Percentiles rank a stretch among this genome's conserved stretches.
Evolutionary conservation across 768 basidiomycete species (phyloP).

Genomic region (Macrocybe gigantea): DNA sequence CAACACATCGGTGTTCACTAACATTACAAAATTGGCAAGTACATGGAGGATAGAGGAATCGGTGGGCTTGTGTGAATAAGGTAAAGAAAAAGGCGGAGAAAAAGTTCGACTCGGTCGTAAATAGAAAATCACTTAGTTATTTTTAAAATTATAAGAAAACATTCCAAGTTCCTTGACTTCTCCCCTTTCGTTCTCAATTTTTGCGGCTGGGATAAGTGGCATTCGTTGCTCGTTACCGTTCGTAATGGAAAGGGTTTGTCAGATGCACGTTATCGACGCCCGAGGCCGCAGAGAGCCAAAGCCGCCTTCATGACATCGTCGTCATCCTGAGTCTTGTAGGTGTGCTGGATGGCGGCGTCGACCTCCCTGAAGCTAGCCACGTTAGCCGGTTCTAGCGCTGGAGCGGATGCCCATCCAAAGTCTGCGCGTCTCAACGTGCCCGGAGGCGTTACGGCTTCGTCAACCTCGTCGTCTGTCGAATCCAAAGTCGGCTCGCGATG

Average conservation of each 20-base stretch:
- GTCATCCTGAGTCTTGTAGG: constrained; percentile 22
- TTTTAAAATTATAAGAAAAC: not conserved
- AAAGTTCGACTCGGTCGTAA: not conserved
- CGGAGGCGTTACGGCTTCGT: constrained; percentile 61
- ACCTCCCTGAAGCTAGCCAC: not conserved
- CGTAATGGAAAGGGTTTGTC: too few relatives aligned
- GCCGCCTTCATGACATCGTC: constrained; percentile 71
- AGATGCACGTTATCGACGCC: constrained; percentile 17
- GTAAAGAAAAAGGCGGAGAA: not conserved
- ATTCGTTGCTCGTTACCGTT: too few relatives aligned
- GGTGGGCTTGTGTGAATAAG: not conserved
- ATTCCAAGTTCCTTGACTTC: not conserved
- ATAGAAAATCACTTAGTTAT: not conserved
- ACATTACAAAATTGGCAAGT: too few relatives aligned
- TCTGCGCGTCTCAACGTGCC: constrained; percentile 43
- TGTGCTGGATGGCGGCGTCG: constrained; percentile 1
- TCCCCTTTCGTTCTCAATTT: too few relatives aligned
- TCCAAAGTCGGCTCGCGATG: constrained; percentile 17
- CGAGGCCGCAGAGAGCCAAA: constrained; percentile 57
- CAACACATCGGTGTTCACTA: too few relatives aligned
- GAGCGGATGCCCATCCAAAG: constrained; percentile 25
- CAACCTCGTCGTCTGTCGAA: constrained; percentile 59
- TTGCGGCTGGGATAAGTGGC: too few relatives aligned
- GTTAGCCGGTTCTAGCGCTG: constrained; percentile 7
- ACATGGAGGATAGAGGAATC: not conserved